These are phyloP conservation scores for Schwanniomyces pseudopolymorphus DNA, from an alignment of 805 yeast genomes.

Conservation along the genomic window DNA sequence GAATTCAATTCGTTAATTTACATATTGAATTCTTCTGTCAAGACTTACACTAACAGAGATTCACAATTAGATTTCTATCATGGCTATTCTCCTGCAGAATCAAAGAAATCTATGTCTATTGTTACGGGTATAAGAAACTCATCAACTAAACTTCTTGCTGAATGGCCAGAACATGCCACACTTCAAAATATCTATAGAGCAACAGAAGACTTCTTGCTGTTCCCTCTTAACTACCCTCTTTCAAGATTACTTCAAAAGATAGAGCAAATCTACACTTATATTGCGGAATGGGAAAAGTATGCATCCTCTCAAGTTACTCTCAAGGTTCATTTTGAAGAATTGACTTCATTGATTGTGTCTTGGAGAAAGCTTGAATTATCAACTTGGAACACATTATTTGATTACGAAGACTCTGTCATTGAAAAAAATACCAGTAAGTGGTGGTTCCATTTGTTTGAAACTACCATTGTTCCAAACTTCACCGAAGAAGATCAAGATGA, in stretches of 20 bases:
- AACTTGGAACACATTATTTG: conserved; percentile 80
- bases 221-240: conserved; percentile 67
- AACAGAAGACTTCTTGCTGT: conserved; percentile 62
- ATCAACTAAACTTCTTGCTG: conserved; percentile 47
- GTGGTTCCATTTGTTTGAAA: conserved; percentile 92
- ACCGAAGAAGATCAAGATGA: conserved; percentile 27
- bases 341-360: conserved; percentile 70
- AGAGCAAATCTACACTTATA: conserved; percentile 80
- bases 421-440: conserved; percentile 64
- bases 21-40: conserved; percentile 16
- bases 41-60: conserved; percentile 14
- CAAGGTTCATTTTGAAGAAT: conserved; percentile 48
- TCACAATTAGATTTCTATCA: conserved; percentile 55
- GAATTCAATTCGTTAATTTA: conserved; percentile 17
- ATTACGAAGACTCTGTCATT: conserved; percentile 54
- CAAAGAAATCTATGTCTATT: conserved; percentile 55
- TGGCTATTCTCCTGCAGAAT: conserved; percentile 60
- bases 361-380: conserved; percentile 90
- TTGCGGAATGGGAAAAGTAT: conserved; percentile 92
- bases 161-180: conserved; percentile 97
- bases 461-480: conserved; percentile 56
- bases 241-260: conserved; percentile 76
- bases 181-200: conserved; percentile 64
- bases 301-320: conserved; percentile 79
- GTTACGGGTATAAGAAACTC: conserved; percentile 27